Conservation (phyloP, 768 basidiomycete species). For the Rhizopogon vinicolor region DNA sequence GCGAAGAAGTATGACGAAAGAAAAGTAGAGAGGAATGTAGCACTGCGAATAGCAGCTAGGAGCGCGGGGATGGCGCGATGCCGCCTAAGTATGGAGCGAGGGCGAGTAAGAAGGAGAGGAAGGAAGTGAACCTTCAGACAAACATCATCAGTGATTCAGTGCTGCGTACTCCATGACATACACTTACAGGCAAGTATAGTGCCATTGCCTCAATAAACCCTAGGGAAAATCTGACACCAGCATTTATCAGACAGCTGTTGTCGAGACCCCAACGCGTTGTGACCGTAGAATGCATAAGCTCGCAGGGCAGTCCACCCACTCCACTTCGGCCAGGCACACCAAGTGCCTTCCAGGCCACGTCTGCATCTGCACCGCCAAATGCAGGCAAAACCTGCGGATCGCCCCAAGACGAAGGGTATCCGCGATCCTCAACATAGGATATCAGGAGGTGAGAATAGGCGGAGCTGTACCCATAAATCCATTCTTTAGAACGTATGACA, state of each 20-base stretch:
- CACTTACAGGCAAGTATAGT: slow-evolving; percentile 68
- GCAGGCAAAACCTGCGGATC: slow-evolving; percentile 57
- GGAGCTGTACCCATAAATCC: slow-evolving; percentile 54
- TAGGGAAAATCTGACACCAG: slow-evolving; percentile 43
- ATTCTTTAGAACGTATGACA: slow-evolving; percentile 46
- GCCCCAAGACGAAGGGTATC: slow-evolving; percentile 58
- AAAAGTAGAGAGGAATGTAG: slow-evolving; percentile 69
- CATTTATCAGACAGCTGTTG: slow-evolving; percentile 58
- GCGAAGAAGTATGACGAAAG: slow-evolving; percentile 66
- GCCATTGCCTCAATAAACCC: slow-evolving; percentile 61
- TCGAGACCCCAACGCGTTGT: slow-evolving; percentile 42
- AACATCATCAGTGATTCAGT: background rate
- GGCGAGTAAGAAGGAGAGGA: slow-evolving; percentile 58
- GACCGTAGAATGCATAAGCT: slow-evolving; percentile 63
- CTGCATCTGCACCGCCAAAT: slow-evolving; percentile 51
- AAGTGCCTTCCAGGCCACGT: slow-evolving; percentile 49
- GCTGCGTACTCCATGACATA: background rate
- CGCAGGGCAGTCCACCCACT: slow-evolving; percentile 73
- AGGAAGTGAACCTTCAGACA: slow-evolving; percentile 61
- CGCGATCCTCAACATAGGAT: slow-evolving; percentile 49
- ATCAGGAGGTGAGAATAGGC: slow-evolving; percentile 37
- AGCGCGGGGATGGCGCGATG: slow-evolving; percentile 37
- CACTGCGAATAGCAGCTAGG: slow-evolving; percentile 55
- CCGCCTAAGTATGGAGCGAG: slow-evolving; percentile 44
- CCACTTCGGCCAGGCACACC: slow-evolving; percentile 47